Evolutionary conservation across 2,329 filamentous ascomycete genomes (phyloP), one percentile per base, ranked within the genome.

Genomic region (Ilyonectria sp.): DNA sequence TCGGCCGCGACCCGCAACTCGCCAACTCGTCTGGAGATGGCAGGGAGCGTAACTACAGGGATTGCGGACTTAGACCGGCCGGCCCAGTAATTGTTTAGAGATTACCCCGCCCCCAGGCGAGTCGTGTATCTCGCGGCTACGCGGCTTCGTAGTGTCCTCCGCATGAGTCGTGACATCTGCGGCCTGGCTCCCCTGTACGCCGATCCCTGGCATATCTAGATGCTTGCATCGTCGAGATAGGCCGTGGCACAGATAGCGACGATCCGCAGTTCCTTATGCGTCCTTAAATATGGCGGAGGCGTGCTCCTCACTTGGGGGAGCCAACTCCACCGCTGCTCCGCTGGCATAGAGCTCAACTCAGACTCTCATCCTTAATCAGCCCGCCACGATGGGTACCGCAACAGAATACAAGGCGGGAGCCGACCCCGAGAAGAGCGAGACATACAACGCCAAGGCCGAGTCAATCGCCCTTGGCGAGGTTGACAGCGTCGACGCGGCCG

Each of bases 391-490:
- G 40, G 47, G 29, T n/a, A 19, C n/a, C 37, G 65, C 69, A 15
- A 33, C 31, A 6, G 40, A 56, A 17, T 40, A 37, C 37, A 52
- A 65, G n/a, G 17, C 2, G 17, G 49, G 40, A 6, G 23, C 19
- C 1, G 61, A 69, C 40, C 33, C 46, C 19, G 72, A 74, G 19
- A 67, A 71, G 37, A 65, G 58, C 19, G 35, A 61, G 2, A 68
- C 70, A 13, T 40, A 56, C 43, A 44, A 26, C 23, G 60, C 47
- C 19, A 73, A 74, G 44, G 49, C 66, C 49, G 60, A 70, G 19
- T 75, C 72, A 0, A 26, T 74, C 1, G 65, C 67, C 0, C 50
- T 55, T 3, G 72, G 72, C 15, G 72, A 74, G 17, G 11, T 74
- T 2, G 53, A 72, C 31, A 60, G 67, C 9, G 40, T 69, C 9